A percentile compares a stretch with the other conserved stretches of the same genome.
These are phyloP conservation scores for Juglanconis sp. DNA, from an alignment of 2,329 filamentous ascomycete genomes.

Conservation along the genomic window DNA sequence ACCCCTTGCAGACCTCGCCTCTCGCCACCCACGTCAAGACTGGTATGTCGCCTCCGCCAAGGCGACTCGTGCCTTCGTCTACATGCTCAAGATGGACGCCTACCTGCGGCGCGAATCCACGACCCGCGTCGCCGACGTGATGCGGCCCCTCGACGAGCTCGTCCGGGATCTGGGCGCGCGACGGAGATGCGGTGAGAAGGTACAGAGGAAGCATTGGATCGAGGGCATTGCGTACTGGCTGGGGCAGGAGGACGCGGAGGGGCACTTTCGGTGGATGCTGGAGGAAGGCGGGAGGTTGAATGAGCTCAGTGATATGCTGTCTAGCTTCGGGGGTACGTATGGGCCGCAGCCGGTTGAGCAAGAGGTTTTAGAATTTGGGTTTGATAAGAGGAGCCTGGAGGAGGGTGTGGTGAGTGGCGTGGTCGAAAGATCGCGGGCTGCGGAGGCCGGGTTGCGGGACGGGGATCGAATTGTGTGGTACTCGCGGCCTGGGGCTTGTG, in stretches of 20 bases:
- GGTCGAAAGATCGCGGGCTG: slow-evolving; percentile 21
- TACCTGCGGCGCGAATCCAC: slow-evolving; percentile 10
- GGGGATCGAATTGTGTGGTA: slow-evolving; percentile 21
- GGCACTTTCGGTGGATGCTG: not conserved
- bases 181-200: not conserved
- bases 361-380: slow-evolving; percentile 23
- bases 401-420: slow-evolving; percentile 19
- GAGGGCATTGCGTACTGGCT: slow-evolving; percentile 4
- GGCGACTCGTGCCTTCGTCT: slow-evolving; percentile 2
- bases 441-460: slow-evolving; percentile 22
- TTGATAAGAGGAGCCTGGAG: slow-evolving; percentile 21
- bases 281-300: not conserved
- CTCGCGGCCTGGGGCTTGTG: slow-evolving; percentile 22
- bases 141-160: slow-evolving; percentile 11
- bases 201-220: slow-evolving; percentile 8
- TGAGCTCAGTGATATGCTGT: slow-evolving; percentile 15
- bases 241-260: slow-evolving; percentile 10
- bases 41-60: slow-evolving; percentile 8
- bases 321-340: slow-evolving; percentile 19
- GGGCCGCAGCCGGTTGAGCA: slow-evolving; percentile 18
- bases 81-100: slow-evolving; percentile 16
- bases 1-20: slow-evolving; percentile 2
- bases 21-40: not conserved
- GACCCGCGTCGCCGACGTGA: not conserved
- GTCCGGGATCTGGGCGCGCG: slow-evolving; percentile 5